Evolutionary conservation across 2,329 filamentous ascomycete genomes (phyloP).

Genomic region (Penicillium sp.): DNA sequence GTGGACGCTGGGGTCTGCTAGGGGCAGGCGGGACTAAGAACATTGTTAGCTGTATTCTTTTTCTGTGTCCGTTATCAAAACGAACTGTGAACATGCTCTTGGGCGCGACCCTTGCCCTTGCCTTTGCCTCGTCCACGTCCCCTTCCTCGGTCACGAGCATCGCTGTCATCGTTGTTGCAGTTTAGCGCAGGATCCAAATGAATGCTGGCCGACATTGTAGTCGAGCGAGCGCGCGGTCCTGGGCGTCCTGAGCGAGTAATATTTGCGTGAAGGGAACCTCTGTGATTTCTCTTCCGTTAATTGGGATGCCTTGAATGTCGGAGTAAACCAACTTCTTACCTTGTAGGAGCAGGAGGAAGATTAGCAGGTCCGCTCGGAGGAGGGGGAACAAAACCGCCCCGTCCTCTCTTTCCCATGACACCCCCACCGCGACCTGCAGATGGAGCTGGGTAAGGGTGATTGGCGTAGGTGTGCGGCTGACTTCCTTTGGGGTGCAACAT

Average conservation of each 20-base stretch:
- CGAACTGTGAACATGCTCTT: not conserved
- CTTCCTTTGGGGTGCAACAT: not conserved
- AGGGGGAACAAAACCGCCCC: not conserved
- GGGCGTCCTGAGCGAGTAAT: not conserved
- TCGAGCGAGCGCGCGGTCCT: not conserved
- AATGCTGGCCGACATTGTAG: not conserved
- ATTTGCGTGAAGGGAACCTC: not conserved
- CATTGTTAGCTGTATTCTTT: not conserved
- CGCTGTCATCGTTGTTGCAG: not conserved
- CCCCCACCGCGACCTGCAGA: not conserved
- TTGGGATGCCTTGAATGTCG: not conserved
- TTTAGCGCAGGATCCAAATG: slow-evolving; percentile 1
- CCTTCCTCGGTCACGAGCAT: not conserved
- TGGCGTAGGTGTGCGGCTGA: not conserved
- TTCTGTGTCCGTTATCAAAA: not conserved
- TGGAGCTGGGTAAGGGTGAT: not conserved
- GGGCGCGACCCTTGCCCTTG: not conserved
- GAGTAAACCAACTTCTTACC: not conserved
- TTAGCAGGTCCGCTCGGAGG: not conserved
- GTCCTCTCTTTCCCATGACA: not conserved
- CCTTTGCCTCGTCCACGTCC: not conserved
- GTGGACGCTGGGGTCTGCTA: not conserved
- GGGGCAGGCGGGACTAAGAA: not conserved
- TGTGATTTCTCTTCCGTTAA: not conserved
- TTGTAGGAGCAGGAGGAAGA: not conserved